Evolutionary conservation across 495 filamentous ascomycete species (phyloP).

Genomic region (Hypoxylon fragiforme): DNA sequence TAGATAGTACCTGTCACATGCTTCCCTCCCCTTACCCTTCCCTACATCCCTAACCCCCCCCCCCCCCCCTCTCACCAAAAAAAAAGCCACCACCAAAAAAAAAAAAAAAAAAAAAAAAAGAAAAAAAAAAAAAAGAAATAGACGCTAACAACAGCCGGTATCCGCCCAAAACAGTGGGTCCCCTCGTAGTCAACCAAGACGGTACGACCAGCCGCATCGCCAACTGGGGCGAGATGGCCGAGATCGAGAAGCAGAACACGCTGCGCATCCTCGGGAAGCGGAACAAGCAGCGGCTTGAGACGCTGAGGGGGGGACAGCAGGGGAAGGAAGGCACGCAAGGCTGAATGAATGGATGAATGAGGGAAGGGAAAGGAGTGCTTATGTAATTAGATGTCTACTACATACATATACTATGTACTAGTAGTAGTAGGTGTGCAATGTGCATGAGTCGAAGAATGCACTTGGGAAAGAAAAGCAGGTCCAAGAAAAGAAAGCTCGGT

Average conservation of each 20-base stretch:
- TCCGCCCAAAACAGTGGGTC: constrained; percentile 48
- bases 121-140: too few species aligned
- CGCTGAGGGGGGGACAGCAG: too few species aligned
- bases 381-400: background rate
- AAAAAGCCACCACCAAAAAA: background rate
- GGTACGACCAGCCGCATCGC: constrained; percentile 65
- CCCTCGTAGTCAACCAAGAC: constrained; percentile 69
- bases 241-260: constrained; percentile 63
- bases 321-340: constrained; percentile 29
- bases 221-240: constrained; percentile 70
- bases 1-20: background rate
- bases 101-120: background rate
- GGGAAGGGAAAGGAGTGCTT: background rate
- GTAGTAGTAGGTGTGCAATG: too few species aligned
- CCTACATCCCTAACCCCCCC: background rate
- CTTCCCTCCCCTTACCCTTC: background rate
- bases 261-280: constrained; percentile 64
- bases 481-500: too few species aligned
- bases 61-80: background rate
- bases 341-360: constrained; percentile 2
- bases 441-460: too few species aligned
- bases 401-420: too few species aligned
- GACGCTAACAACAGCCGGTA: too few species aligned
- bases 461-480: too few species aligned
- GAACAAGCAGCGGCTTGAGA: constrained; percentile 63